A percentile compares a stretch with the other conserved stretches of the same genome.
Evolutionary conservation across 345 rosid genomes (phyloP).

Genomic region (Eucalyptus globulus): DNA sequence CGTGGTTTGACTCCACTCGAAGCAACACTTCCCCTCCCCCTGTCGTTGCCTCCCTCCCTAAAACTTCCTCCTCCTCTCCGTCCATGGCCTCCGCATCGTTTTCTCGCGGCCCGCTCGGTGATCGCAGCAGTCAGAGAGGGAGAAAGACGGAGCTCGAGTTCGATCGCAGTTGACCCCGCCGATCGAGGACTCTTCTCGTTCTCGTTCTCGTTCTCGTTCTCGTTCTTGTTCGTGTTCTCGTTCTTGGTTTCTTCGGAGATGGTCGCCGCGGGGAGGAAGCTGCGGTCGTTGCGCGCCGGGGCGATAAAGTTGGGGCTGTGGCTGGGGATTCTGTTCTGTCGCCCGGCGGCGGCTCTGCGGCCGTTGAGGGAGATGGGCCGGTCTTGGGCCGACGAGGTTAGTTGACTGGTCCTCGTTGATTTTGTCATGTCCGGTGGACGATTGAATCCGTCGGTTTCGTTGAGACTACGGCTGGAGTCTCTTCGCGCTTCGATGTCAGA

Average conservation of each 20-base stretch:
- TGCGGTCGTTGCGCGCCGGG: background rate
- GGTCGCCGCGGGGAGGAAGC: background rate
- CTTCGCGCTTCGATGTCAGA: background rate
- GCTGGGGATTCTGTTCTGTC: conserved; percentile 31
- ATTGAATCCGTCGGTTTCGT: background rate
- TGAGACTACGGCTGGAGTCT: background rate
- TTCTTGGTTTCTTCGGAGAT: background rate
- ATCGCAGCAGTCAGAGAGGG: background rate
- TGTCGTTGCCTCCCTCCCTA: background rate
- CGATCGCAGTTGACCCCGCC: background rate
- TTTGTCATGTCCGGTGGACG: background rate
- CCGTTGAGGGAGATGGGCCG: conserved; percentile 76
- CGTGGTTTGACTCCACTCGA: conserved; percentile 55
- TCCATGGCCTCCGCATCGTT: conserved; percentile 8
- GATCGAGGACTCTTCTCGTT: background rate
- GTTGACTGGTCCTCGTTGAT: conserved; percentile 4
- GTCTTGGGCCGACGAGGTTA: conserved; percentile 97
- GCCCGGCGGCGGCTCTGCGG: conserved; percentile 51
- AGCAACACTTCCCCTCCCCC: conserved; percentile 27
- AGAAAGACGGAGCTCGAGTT: background rate
- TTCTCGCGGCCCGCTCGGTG: background rate
- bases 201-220: background rate
- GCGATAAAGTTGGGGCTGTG: conserved; percentile 18
- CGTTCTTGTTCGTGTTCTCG: background rate
- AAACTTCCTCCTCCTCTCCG: background rate